phyloP scores from a whole-genome alignment of 2,329 filamentous ascomycete species.

The Westerdykella sp. region DNA sequence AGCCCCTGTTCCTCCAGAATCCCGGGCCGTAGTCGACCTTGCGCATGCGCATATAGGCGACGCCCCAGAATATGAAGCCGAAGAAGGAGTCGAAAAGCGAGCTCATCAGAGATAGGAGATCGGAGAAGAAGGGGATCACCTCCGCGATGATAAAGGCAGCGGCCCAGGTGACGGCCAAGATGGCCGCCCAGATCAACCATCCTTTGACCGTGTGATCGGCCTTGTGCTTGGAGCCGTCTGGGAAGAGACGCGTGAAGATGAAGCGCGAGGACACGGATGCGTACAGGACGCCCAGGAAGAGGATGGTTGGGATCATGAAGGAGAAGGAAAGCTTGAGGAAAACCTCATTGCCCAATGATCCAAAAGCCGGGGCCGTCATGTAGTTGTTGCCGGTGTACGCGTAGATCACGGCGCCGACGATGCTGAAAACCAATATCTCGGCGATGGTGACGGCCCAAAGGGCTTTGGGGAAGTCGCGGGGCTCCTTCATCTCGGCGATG shows the following conservation, averaged over 20 bases:
- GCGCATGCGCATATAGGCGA: constrained; percentile 73
- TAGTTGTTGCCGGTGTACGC: constrained; percentile 87
- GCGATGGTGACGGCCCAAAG: constrained; percentile 85
- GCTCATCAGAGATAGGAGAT: constrained; percentile 67
- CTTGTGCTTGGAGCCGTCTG: constrained; percentile 68
- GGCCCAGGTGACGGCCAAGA: constrained; percentile 72
- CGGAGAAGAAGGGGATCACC: constrained; percentile 88
- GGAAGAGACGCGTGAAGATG: constrained; percentile 82
- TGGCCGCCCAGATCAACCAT: constrained; percentile 71
- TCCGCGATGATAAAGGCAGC: constrained; percentile 87
- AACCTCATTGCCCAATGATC: constrained; percentile 64
- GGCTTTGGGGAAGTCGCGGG: constrained; percentile 83
- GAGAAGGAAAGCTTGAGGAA: constrained; percentile 88
- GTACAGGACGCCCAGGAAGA: constrained; percentile 87
- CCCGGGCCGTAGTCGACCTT: constrained; percentile 54
- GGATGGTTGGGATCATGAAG: constrained; percentile 92
- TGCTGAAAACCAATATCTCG: constrained; percentile 77
- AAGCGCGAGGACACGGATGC: constrained; percentile 86
- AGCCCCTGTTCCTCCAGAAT: constrained; percentile 49
- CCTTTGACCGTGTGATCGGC: constrained; percentile 73
- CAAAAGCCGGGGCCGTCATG: constrained; percentile 81
- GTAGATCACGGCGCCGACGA: constrained; percentile 76
- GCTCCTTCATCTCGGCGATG: constrained; percentile 85
- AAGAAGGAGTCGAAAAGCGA: constrained; percentile 90
- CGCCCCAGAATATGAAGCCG: constrained; percentile 92